phyloP scores from a whole-genome alignment of 371 early-diverging fungal species.

The Syncephalastrum racemosum region DNA sequence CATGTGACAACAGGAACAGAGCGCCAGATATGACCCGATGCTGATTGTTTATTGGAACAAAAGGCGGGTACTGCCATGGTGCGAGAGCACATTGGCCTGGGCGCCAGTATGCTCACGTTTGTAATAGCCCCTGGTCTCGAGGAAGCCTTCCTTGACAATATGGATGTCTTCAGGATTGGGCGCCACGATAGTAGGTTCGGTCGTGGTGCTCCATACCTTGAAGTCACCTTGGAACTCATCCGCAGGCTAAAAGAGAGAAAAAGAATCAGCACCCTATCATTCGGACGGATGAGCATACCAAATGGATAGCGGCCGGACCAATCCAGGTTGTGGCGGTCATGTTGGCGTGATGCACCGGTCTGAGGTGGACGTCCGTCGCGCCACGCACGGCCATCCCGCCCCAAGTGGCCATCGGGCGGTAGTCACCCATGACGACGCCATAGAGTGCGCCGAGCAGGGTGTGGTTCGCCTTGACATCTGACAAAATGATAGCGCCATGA shows the following conservation, averaged over 20 bases:
- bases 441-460: conserved; percentile 13
- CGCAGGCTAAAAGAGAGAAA: conserved; percentile 10
- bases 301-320: conserved; percentile 12
- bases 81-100: too few relatives aligned
- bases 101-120: conserved; percentile 4
- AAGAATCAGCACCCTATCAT: too few relatives aligned
- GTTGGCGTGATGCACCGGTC: conserved; percentile 9
- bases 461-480: conserved; percentile 14
- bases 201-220: conserved; percentile 13
- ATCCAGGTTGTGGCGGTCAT: conserved; percentile 11
- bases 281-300: conserved; percentile 8
- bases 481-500: conserved; percentile 18
- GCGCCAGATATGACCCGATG: too few relatives aligned
- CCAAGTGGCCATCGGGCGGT: conserved; percentile 4
- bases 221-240: conserved; percentile 21
- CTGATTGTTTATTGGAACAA: too few relatives aligned
- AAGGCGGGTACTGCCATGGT: too few relatives aligned
- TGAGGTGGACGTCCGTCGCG: conserved; percentile 10
- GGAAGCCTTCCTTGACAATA: conserved; percentile 14
- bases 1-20: too few relatives aligned
- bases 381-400: conserved; percentile 14
- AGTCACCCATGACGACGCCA: conserved; percentile 17
- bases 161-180: conserved; percentile 26
- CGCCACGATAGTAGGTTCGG: conserved; percentile 15
- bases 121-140: conserved; percentile 23